Evolutionary conservation across 2,329 filamentous ascomycete species (phyloP).

Genomic region (Monosporascus sp.): DNA sequence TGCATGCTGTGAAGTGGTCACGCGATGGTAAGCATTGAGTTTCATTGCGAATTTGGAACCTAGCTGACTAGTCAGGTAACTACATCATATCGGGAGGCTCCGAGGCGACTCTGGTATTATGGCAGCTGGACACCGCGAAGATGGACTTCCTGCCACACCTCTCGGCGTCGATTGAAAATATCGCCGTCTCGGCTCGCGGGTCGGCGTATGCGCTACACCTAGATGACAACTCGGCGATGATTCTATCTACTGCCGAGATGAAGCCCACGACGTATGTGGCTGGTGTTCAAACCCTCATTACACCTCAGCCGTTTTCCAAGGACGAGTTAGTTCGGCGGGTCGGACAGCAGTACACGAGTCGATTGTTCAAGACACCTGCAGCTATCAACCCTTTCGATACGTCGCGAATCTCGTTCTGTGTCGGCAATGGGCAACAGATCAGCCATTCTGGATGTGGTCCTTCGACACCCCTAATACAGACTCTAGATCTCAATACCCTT

Average conservation of each 20-base stretch:
- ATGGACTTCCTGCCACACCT: conserved; percentile 86
- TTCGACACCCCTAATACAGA: conserved; percentile 64
- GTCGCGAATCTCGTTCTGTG: conserved; percentile 62
- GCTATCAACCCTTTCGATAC: conserved; percentile 56
- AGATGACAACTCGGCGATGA: conserved; percentile 87
- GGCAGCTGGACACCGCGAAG: conserved; percentile 85
- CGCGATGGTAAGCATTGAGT: conserved; percentile 61
- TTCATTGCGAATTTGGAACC: background rate
- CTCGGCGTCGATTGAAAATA: conserved; percentile 74
- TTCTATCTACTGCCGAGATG: conserved; percentile 85
- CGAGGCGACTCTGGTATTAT: conserved; percentile 84
- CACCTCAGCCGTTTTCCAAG: conserved; percentile 44
- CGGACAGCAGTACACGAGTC: conserved; percentile 39
- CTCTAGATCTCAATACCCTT: conserved; percentile 76
- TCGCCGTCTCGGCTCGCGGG: conserved; percentile 74
- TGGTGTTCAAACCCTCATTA: conserved; percentile 65
- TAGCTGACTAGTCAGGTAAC: conserved; percentile 54
- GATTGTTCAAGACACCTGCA: conserved; percentile 48
- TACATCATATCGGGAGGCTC: conserved; percentile 91
- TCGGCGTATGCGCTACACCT: conserved; percentile 79
- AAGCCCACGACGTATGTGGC: conserved; percentile 78
- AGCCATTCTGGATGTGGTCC: conserved; percentile 44
- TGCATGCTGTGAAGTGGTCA: conserved; percentile 86
- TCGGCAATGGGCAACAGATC: conserved; percentile 55
- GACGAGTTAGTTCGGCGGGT: conserved; percentile 49